Evolutionary conservation across 2,329 filamentous ascomycete genomes (phyloP), one percentile per base, ranked within the genome.

Genomic region (Dichotomopilus funicola): DNA sequence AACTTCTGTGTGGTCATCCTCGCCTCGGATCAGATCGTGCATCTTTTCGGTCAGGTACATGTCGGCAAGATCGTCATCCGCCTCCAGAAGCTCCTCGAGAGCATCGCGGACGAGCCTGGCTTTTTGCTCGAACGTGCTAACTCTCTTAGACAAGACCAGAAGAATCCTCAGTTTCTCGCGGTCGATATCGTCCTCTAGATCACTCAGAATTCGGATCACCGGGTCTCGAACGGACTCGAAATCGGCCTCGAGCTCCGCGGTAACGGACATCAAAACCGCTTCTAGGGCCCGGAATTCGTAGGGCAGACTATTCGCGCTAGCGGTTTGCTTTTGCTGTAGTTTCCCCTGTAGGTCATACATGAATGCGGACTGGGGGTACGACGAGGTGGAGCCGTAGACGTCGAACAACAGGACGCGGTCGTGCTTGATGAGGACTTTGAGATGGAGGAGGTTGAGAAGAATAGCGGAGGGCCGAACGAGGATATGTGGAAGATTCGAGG

Each of bases 261-360:
- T 97, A 11, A 96, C 94, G 38, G 89, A 95, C 59, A 96, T 94
- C 57, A 99, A 77, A 10, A 97, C 91, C 0, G 94, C 90, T 78
- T 99, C 94, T 13, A 99, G 81, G 4, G 94, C 94, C 34, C 94
- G 87, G 71, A 97, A 96, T 70, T 99, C 94, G 71, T 99, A 99
- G 0, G 94, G 89, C 5, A 99, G 78, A 2, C 82, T 81, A 38
- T 79, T 80, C 12, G 82, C 79, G n/a, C 75, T 72, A 0, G 79
- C 75, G 2, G 75, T 68, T 57, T 84, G 79, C 69, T 91, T 92
- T 67, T 96, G 90, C 60, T 89, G 86, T 45, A 99, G 77, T 68
- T 95, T 96, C 10, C 89, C 89, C 70, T 97, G 91, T 19, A 99
- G 75, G 67, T 97, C 94, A 72, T 97, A 96, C 83, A 99, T 95